A percentile compares a stretch with the other conserved stretches of the same genome.
Evolutionary conservation across 179 eudicot genomes (phyloP).

Genomic region (Silene vulgaris): DNA sequence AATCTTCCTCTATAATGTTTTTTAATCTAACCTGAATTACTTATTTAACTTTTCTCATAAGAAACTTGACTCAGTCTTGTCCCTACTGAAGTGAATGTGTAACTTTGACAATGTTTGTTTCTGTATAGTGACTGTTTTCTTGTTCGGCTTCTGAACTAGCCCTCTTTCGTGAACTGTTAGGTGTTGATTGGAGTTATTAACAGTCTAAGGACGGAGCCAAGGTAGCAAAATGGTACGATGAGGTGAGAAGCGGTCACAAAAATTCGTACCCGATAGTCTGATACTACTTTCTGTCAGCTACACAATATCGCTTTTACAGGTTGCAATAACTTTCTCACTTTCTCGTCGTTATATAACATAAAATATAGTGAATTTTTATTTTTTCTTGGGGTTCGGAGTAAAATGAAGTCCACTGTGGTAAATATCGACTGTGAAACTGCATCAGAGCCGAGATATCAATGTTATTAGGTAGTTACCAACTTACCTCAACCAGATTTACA

Average conservation of each 20-base stretch:
- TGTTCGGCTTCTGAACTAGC: neutral
- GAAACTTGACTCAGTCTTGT: conserved; percentile 24
- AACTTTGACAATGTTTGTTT: neutral
- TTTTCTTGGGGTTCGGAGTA: no score
- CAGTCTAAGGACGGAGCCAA: neutral
- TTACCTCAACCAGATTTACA: neutral
- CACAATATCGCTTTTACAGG: no score
- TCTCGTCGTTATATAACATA: no score
- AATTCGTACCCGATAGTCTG: no score
- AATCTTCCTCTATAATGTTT: neutral
- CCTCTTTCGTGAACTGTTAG: neutral
- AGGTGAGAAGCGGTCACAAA: no score
- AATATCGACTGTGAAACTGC: neutral
- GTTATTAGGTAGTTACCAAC: no score
- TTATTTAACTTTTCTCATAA: neutral
- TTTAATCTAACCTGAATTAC: conserved; percentile 12
- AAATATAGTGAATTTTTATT: no score
- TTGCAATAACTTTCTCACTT: no score
- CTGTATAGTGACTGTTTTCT: neutral
- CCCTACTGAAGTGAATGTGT: neutral
- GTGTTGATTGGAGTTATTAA: neutral
- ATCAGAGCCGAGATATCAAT: neutral
- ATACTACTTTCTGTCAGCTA: no score
- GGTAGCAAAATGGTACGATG: neutral
- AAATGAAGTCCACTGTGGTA: no score